A percentile compares a stretch with the other conserved stretches of the same genome.
Evolutionary conservation across 2,329 filamentous ascomycete species (phyloP).

Genomic region (Dryadomyces quercivorus): DNA sequence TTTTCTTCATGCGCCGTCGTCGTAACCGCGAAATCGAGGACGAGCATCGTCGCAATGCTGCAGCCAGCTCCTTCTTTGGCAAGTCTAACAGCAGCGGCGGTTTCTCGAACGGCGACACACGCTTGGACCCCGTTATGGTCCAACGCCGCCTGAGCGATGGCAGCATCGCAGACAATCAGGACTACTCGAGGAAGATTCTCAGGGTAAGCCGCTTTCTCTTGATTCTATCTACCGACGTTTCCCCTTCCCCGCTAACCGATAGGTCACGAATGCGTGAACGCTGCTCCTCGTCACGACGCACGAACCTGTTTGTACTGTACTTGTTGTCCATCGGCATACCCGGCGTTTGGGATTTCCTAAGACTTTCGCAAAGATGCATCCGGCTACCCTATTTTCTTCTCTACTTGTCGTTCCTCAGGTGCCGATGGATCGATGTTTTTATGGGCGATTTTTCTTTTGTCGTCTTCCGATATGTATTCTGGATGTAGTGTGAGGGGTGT

Average conservation of each 20-base stretch:
- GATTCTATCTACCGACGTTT: not conserved
- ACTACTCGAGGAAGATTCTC: conserved; percentile 91
- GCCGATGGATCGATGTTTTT: conserved; percentile 9
- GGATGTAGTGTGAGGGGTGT: not conserved
- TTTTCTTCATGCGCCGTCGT: conserved; percentile 64
- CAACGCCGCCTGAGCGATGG: conserved; percentile 81
- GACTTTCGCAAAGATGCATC: conserved; percentile 7
- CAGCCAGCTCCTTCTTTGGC: conserved; percentile 61
- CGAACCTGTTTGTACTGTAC: conserved; percentile 25
- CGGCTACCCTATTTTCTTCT: conserved; percentile 1
- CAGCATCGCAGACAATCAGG: conserved; percentile 93
- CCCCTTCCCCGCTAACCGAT: conserved; percentile 9
- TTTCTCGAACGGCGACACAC: conserved; percentile 65
- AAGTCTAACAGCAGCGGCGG: conserved; percentile 51
- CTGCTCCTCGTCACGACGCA: conserved; percentile 22
- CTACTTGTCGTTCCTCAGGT: conserved; percentile 3
- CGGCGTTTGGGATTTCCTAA: conserved; percentile 21
- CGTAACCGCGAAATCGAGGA: conserved; percentile 70
- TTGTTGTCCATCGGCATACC: conserved; percentile 23
- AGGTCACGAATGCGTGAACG: conserved; percentile 49
- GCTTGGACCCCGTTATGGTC: conserved; percentile 77
- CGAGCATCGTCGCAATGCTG: conserved; percentile 70
- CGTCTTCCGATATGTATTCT: not conserved
- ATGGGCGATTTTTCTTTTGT: conserved; percentile 7
- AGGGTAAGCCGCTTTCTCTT: conserved; percentile 49